Percentiles rank a stretch among this genome's conserved stretches.
phyloP scores from a whole-genome alignment of 257 asterid genomes.

The Penstemon newberryi region DNA sequence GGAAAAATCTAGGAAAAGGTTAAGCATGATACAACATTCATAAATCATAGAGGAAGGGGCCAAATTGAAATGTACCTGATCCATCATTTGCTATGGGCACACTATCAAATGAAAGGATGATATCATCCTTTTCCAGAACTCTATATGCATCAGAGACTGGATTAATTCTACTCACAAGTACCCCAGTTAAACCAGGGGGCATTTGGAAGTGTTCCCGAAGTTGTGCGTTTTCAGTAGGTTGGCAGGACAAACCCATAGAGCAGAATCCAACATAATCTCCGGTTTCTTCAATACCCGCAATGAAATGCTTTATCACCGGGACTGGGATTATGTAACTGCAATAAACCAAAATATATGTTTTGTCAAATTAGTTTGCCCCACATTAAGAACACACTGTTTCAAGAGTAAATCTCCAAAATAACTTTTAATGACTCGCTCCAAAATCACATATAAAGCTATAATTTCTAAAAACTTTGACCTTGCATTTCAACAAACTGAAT shows the following conservation, averaged over 20 bases:
- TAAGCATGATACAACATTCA: conserved; percentile 3
- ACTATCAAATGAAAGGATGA: conserved; percentile 89
- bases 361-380: conserved; percentile 2
- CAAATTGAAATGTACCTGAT: conserved; percentile 56
- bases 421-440: not conserved
- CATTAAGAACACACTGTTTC: not conserved
- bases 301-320: conserved; percentile 88
- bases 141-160: conserved; percentile 75
- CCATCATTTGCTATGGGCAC: conserved; percentile 90
- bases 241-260: conserved; percentile 91
- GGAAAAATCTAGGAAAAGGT: not conserved
- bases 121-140: conserved; percentile 73
- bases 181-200: conserved; percentile 77
- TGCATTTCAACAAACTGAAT: too few relatives aligned
- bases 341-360: conserved; percentile 3
- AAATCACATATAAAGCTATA: not conserved
- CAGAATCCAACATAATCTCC: conserved; percentile 91
- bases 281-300: conserved; percentile 82
- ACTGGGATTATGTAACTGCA: conserved; percentile 92
- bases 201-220: conserved; percentile 73
- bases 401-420: not conserved
- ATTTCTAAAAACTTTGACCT: not conserved
- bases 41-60: conserved; percentile 16
- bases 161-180: conserved; percentile 76
- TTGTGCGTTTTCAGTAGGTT: conserved; percentile 85